Evolutionary conservation across 2,329 filamentous ascomycete genomes (phyloP).

Genomic region (Colletotrichum aenigma): DNA sequence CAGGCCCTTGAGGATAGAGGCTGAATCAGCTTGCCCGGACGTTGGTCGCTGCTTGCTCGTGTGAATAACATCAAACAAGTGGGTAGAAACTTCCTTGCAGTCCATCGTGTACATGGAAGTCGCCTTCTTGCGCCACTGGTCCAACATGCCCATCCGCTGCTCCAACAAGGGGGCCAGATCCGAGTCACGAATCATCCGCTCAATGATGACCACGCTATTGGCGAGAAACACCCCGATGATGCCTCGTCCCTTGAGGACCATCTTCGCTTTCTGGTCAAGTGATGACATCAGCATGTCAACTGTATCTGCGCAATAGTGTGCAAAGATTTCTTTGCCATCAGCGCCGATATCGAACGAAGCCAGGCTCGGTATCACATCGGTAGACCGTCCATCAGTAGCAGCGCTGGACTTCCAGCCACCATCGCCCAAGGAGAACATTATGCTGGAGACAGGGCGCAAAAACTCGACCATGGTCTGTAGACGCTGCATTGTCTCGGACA

Average conservation of each 20-base stretch:
- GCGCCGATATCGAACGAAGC: conserved; percentile 86
- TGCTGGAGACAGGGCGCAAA: conserved; percentile 81
- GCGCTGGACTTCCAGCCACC: conserved; percentile 78
- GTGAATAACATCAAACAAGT: conserved; percentile 90
- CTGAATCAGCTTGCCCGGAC: conserved; percentile 79
- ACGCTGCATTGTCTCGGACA: conserved; percentile 83
- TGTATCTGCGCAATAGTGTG: conserved; percentile 87
- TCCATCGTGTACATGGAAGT: conserved; percentile 81
- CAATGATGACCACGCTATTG: conserved; percentile 84
- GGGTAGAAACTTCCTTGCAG: conserved; percentile 85
- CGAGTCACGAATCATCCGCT: conserved; percentile 82
- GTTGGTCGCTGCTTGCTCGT: conserved; percentile 80
- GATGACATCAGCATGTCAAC: conserved; percentile 80
- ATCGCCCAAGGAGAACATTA: conserved; percentile 91
- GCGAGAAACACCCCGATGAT: conserved; percentile 87
- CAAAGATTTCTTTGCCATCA: conserved; percentile 86
- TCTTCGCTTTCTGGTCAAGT: conserved; percentile 75
- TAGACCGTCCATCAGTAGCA: conserved; percentile 56
- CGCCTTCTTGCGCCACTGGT: conserved; percentile 87
- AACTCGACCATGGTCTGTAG: conserved; percentile 88
- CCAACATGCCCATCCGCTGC: conserved; percentile 69
- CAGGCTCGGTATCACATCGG: conserved; percentile 71
- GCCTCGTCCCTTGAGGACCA: conserved; percentile 77
- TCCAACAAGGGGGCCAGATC: conserved; percentile 77
- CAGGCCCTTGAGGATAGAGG: conserved; percentile 81